A percentile compares a stretch with the other conserved stretches of the same genome.
Conservation (phyloP, 164 flowering plant genomes). For the Kalanchoe fedtschenkoi region DNA sequence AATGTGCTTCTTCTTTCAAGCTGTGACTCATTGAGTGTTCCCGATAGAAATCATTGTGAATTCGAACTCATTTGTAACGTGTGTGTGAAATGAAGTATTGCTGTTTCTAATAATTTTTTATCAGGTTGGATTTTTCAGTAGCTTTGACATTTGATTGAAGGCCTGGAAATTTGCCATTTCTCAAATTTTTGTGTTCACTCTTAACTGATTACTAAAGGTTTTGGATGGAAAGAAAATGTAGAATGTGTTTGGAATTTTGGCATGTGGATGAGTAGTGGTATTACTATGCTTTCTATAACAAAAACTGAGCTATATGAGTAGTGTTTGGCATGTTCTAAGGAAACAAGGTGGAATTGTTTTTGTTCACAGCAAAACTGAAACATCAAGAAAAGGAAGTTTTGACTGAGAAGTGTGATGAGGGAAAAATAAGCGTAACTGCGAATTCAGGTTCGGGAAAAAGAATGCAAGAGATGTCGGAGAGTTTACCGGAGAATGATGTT, state of each 20-base stretch:
- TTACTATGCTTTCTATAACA: too few relatives aligned
- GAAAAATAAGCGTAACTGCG: slow-evolving; percentile 8
- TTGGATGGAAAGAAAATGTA: too few relatives aligned
- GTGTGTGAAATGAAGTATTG: too few relatives aligned
- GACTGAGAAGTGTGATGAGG: slow-evolving; percentile 22
- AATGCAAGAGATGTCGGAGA: background rate
- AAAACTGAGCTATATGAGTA: too few relatives aligned
- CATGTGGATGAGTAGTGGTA: background rate
- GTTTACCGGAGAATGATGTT: background rate
- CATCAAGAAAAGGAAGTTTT: slow-evolving; percentile 11
- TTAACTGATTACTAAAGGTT: too few relatives aligned
- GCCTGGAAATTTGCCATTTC: too few relatives aligned
- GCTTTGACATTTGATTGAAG: too few relatives aligned
- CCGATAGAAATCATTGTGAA: background rate
- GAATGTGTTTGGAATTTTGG: too few relatives aligned
- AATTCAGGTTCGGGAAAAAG: background rate
- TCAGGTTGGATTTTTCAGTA: too few relatives aligned
- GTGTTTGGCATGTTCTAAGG: background rate
- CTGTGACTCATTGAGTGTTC: background rate
- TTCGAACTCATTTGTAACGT: too few relatives aligned
- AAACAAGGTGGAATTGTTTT: background rate
- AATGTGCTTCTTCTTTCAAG: background rate
- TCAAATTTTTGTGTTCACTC: too few relatives aligned
- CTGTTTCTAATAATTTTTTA: too few relatives aligned
- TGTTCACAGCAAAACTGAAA: slow-evolving; percentile 21